A percentile compares a stretch with the other conserved stretches of the same genome.
Conservation (phyloP, 768 basidiomycete species). For the Flagelloscypha sp. region DNA sequence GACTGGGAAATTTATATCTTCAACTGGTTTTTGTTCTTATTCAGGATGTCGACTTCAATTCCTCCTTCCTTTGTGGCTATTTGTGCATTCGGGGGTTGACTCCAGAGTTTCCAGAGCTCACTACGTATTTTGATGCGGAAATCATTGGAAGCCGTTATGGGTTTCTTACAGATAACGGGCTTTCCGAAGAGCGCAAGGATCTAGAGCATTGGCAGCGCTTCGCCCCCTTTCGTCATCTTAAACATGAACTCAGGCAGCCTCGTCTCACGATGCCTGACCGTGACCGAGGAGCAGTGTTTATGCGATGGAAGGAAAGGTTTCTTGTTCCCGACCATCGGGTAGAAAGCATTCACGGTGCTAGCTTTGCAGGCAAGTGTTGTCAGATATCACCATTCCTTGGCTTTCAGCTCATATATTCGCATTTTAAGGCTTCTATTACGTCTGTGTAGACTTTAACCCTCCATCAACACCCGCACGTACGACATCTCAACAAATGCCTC, state of each 20-base stretch:
- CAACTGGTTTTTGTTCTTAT: conserved; percentile 6
- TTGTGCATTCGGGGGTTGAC: conserved; percentile 89
- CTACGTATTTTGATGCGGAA: conserved; percentile 95
- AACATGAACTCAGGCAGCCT: conserved; percentile 70
- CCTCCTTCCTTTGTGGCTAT: conserved; percentile 84
- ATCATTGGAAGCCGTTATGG: conserved; percentile 89
- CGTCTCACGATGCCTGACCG: conserved; percentile 70
- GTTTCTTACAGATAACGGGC: conserved; percentile 86
- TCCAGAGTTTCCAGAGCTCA: conserved; percentile 90
- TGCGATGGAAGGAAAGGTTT: conserved; percentile 97
- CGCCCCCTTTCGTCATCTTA: conserved; percentile 79
- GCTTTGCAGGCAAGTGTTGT: conserved; percentile 72
- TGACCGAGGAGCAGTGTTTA: conserved; percentile 78
- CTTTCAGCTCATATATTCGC: no score
- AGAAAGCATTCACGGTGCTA: conserved; percentile 89
- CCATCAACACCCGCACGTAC: conserved; percentile 29
- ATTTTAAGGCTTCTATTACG: conserved; percentile 80
- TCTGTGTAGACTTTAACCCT: conserved; percentile 88
- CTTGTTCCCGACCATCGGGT: conserved; percentile 92
- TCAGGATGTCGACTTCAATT: conserved; percentile 84
- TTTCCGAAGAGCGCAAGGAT: conserved; percentile 86
- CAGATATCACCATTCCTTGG: no score
- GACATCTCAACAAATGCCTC: conserved; percentile 28
- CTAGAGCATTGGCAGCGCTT: conserved; percentile 93
- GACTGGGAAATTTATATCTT: conserved; percentile 4